phyloP scores from a whole-genome alignment of 257 asterid genomes.

The Agastache rugosa region DNA sequence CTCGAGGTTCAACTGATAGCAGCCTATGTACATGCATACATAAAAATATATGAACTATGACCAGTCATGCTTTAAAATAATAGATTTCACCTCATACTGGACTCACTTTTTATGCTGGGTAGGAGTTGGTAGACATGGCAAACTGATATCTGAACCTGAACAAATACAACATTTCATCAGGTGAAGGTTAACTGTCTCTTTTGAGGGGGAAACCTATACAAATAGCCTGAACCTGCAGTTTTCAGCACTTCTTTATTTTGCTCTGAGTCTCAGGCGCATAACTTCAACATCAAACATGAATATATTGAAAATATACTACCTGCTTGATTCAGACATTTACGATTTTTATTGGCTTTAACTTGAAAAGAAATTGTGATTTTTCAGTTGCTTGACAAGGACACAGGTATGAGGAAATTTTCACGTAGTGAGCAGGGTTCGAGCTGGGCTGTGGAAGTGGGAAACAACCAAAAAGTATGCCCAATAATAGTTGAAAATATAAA shows the following conservation, averaged over 20 bases:
- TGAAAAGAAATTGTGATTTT: constrained; percentile 36
- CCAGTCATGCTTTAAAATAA: neutral
- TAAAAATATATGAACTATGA: neutral
- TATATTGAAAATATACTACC: neutral
- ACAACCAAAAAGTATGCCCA: constrained; percentile 71
- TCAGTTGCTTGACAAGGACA: constrained; percentile 84
- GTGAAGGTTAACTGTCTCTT: neutral
- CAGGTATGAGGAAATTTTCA: constrained; percentile 61
- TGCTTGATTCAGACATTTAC: constrained; percentile 16
- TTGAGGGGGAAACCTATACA: neutral
- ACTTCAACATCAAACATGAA: constrained; percentile 12
- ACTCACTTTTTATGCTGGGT: constrained; percentile 5
- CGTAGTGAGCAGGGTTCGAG: constrained; percentile 83
- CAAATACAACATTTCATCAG: constrained; percentile 10
- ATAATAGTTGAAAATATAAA: constrained; percentile 86
- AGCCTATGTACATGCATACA: neutral
- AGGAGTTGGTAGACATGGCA: constrained; percentile 9
- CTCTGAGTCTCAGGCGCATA: neutral
- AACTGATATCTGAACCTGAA: constrained; percentile 21
- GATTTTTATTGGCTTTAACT: constrained; percentile 29
- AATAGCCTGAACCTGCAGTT: neutral
- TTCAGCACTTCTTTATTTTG: constrained; percentile 22
- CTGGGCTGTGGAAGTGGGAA: constrained; percentile 99
- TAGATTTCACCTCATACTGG: constrained; percentile 8
- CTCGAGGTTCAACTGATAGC: constrained; percentile 18